Conservation (phyloP, 495 filamentous ascomycete species). For the Pyrenopolyporus hunteri region DNA sequence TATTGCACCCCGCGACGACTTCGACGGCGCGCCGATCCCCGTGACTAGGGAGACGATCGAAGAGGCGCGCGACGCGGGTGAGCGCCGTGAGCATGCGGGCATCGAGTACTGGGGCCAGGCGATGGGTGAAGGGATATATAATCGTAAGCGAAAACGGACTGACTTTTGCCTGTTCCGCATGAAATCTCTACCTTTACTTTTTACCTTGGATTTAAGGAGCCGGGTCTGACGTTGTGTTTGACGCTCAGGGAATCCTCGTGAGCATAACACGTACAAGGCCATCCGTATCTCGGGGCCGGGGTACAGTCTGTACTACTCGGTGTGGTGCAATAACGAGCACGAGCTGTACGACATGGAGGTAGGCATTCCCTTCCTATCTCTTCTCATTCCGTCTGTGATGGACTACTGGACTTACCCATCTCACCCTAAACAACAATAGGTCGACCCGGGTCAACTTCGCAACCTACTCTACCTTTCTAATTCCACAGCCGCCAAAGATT, state of each 20-base stretch:
- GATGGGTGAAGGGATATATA: slow-evolving; percentile 53
- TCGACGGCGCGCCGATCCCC: slow-evolving; percentile 62
- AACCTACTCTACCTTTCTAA: slow-evolving; percentile 53
- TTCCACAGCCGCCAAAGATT: background rate
- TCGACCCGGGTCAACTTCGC: slow-evolving; percentile 61
- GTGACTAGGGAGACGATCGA: slow-evolving; percentile 36
- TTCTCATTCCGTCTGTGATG: too few species aligned
- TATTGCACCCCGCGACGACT: slow-evolving; percentile 52
- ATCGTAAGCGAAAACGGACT: slow-evolving; percentile 7
- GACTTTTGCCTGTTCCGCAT: background rate
- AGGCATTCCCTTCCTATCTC: slow-evolving; percentile 24
- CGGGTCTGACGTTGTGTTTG: background rate
- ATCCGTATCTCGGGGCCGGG: slow-evolving; percentile 55
- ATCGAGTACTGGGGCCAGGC: slow-evolving; percentile 65
- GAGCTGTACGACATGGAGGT: slow-evolving; percentile 65
- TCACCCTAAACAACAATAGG: slow-evolving; percentile 47
- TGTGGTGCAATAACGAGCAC: slow-evolving; percentile 67
- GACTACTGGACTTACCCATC: too few species aligned
- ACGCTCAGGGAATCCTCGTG: slow-evolving; percentile 15
- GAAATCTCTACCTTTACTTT: background rate
- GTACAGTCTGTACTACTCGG: slow-evolving; percentile 64
- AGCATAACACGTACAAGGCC: slow-evolving; percentile 64
- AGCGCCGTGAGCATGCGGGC: slow-evolving; percentile 60
- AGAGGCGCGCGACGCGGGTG: slow-evolving; percentile 21
- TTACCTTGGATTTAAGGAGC: background rate